These are phyloP conservation scores for Pythium guiyangense DNA, from an alignment of 352 stramenopile species.

Conservation along the genomic window DNA sequence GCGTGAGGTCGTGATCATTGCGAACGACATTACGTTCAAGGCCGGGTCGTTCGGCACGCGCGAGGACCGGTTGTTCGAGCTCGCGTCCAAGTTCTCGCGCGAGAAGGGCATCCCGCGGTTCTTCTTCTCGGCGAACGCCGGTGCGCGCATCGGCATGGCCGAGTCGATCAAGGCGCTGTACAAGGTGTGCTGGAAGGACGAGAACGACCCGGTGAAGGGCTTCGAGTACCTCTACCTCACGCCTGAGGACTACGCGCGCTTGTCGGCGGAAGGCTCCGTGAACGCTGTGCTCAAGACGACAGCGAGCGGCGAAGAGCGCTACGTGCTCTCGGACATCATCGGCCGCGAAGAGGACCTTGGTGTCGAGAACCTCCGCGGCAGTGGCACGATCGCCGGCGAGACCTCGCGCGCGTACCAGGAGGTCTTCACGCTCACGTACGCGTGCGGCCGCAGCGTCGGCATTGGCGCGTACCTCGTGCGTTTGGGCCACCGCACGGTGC, in stretches of 20 bases:
- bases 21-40: slow-evolving; percentile 99
- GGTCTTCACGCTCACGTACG: slow-evolving; percentile 99
- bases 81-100: slow-evolving; percentile 94
- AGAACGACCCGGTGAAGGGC: slow-evolving; percentile 94
- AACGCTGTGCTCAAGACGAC: slow-evolving; percentile 78
- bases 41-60: slow-evolving; percentile 98
- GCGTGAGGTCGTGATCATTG: slow-evolving; percentile 97
- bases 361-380: slow-evolving; percentile 99
- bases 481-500: slow-evolving; percentile 98
- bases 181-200: slow-evolving; percentile 97
- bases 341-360: slow-evolving; percentile 97
- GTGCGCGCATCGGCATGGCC: slow-evolving; percentile 97
- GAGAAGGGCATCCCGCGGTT: slow-evolving; percentile 93
- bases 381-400: slow-evolving; percentile 98
- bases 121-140: slow-evolving; percentile 99
- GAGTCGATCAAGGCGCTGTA: slow-evolving; percentile 98
- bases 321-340: slow-evolving; percentile 97
- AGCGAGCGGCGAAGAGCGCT: slow-evolving; percentile 79
- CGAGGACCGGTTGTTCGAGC: slow-evolving; percentile 99
- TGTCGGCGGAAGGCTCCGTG: slow-evolving; percentile 88
- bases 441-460: slow-evolving; percentile 98
- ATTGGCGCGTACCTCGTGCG: slow-evolving; percentile 99
- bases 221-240: slow-evolving; percentile 99
- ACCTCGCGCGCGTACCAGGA: slow-evolving; percentile 98
- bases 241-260: slow-evolving; percentile 91